phyloP scores from a whole-genome alignment of 164 flowering plant genomes.

The Akebia trifoliata region DNA sequence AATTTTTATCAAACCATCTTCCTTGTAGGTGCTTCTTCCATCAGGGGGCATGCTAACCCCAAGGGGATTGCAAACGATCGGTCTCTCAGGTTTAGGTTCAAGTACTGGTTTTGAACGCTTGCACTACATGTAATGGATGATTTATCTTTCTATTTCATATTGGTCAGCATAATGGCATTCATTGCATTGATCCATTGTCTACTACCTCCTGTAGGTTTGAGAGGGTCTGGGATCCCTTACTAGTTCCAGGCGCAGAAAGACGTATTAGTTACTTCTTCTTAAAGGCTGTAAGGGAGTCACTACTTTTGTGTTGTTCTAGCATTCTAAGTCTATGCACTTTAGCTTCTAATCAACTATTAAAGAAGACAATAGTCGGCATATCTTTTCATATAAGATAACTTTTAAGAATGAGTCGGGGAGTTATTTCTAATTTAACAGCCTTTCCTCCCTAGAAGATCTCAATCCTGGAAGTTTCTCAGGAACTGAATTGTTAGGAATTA shows the following conservation, averaged over 20 bases:
- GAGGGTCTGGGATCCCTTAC: conserved; percentile 88
- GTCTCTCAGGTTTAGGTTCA: conserved; percentile 74
- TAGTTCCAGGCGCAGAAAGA: conserved; percentile 68
- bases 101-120: conserved; percentile 93
- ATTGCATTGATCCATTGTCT: conserved; percentile 8
- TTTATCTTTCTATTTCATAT: neutral
- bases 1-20: neutral
- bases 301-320: neutral
- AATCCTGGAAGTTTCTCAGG: neutral
- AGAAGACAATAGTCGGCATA: neutral
- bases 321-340: neutral
- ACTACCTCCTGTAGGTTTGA: conserved; percentile 55
- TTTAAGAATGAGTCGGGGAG: neutral
- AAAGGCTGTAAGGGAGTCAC: conserved; percentile 57
- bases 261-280: conserved; percentile 71
- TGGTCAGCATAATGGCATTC: conserved; percentile 1
- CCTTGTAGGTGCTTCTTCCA: conserved; percentile 72
- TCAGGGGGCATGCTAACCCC: conserved; percentile 91
- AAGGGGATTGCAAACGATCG: conserved; percentile 74
- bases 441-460: neutral
- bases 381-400: conserved; percentile 1
- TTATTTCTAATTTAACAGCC: neutral
- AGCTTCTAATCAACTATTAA: neutral
- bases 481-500: neutral
- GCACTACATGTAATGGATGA: conserved; percentile 70